Base-by-base conservation (phyloP, 148 eudicot species). In the Salicornia ramosissima region DNA sequence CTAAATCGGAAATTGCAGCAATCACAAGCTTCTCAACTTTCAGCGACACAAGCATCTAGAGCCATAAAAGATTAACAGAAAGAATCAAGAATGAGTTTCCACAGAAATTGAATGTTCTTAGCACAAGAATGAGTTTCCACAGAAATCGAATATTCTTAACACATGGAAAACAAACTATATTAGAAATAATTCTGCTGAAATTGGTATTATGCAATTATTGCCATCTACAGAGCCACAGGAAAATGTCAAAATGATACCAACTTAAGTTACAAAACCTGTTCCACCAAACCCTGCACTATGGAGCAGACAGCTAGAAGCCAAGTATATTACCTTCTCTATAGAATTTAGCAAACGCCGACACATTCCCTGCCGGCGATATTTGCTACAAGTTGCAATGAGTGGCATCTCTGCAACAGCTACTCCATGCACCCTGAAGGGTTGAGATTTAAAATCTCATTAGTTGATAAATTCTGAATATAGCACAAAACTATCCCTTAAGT, bases 381-480 rank as follows among this genome's bases (percentile, higher is more conserved):
- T 87, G 75, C 98, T 84, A 70, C 98, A 90, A 71, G 98, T 94
- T 75, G 97, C 98, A 57, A 94, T 82, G 33, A 94, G 92, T 63
- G 98, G 98, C 95, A 94, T 77, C 77, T 94, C 98, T 30, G 98
- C 98, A 69, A 90, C 86, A 65, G 84, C 76, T 24, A 75, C 91
- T 61, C 98, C 98, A 79, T 94, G 98, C 79, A 94, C 86, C 82
- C 98, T 93, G 86, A 68, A 61, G 56, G 64, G 70, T 71, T 54
- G 45, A 65, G 58, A 61, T 72, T 63, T 65, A 52, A 71, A 28
- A 7, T 59, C 42, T 61, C 18, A 73, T 67, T 26, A 15, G 72
- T 29, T 54, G 30, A 13, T 6, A 40, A 14, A 18, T 47, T 28
- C 12, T 28, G 57, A 9, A 22, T 15, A 8, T 28, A 40, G 68